Evolutionary conservation across 805 yeast genomes (phyloP), one percentile per base, ranked within the genome.

Genomic region (Wickerhamiella cacticola): DNA sequence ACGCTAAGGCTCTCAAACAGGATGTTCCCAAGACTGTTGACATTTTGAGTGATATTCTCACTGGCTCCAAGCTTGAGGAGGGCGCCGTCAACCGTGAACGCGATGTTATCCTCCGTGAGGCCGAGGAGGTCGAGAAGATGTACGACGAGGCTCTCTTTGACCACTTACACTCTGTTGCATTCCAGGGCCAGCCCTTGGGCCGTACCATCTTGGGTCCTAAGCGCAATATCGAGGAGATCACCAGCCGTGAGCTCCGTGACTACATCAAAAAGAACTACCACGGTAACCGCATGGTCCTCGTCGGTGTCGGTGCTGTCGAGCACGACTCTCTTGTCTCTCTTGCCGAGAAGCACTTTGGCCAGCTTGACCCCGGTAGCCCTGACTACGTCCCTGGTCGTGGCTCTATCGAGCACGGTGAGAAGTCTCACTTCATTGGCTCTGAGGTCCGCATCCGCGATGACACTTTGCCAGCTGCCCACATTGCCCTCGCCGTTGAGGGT

Each of bases 141-240:
- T 85, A 86, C 63, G 98, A 92, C 64, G 99, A 92, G 66, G 97
- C 92, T 31, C 94, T 92, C 8, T 92, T 92, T 64, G 99, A 92
- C 66, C 94, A 94, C 65, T 69, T 92, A 48, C 99, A 92, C 67
- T 87, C 94, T 41, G 85, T 87, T 28, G 87, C 94, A 8, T 92
- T 77, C 70, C 83, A 77, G 63, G 80, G 76, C 56, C 97, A 94
- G 66, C 94, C 95, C 42, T 72, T 92, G 52, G 99, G 99, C 23
- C 80, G 96, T 68, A 94, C 98, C 7, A 92, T 92, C 50, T 70
- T 92, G 51, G 99, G 99, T 0, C 97, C 99, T 16, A 75, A 87
- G 52, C 83, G 83, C 53, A 81, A 87, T 64, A 92, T 92, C 59
- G 76, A 76, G 62, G 76, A 87, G 31, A 85, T 92, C 55, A 72